A percentile compares a stretch with the other conserved stretches of the same genome.
Conservation (phyloP, 495 filamentous ascomycete genomes). For the Parathielavia hyrcaniae region DNA sequence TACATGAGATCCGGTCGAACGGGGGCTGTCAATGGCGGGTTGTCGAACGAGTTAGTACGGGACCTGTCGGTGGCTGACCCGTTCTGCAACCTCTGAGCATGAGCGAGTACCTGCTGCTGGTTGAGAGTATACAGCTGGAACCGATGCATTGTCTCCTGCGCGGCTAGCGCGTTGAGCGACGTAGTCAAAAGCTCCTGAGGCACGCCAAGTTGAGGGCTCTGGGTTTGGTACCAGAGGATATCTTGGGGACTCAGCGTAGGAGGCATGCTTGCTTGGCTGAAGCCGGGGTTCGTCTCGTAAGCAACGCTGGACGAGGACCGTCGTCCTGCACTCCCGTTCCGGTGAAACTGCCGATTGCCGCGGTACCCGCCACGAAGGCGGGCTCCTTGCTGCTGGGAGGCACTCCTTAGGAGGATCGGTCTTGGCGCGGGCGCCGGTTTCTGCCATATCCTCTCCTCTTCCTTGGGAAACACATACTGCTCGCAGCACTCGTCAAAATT, state of each 20-base stretch:
- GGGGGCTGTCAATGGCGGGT: constrained; percentile 46
- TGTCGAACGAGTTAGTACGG: constrained; percentile 50
- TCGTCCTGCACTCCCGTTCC: constrained; percentile 42
- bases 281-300: constrained; percentile 33
- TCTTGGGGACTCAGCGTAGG: constrained; percentile 33
- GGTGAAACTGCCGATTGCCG: constrained; percentile 51
- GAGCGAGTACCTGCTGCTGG: constrained; percentile 42
- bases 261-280: constrained; percentile 19
- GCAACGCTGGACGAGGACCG: constrained; percentile 37
- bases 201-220: constrained; percentile 32
- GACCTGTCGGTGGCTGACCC: constrained; percentile 40
- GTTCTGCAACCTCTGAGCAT: constrained; percentile 39
- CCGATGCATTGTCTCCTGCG: constrained; percentile 32
- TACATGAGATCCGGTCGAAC: constrained; percentile 46
- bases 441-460: constrained; percentile 72
- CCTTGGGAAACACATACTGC: constrained; percentile 75
- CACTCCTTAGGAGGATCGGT: constrained; percentile 46
- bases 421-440: constrained; percentile 53
- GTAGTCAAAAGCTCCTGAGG: constrained; percentile 42
- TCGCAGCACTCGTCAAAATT: constrained; percentile 76
- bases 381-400: constrained; percentile 46
- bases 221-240: constrained; percentile 38
- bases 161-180: constrained; percentile 33
- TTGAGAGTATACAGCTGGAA: constrained; percentile 43
- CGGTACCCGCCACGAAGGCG: constrained; percentile 56